Base-by-base conservation (phyloP, 805 yeast genomes). In the Pichia occidentalis region DNA sequence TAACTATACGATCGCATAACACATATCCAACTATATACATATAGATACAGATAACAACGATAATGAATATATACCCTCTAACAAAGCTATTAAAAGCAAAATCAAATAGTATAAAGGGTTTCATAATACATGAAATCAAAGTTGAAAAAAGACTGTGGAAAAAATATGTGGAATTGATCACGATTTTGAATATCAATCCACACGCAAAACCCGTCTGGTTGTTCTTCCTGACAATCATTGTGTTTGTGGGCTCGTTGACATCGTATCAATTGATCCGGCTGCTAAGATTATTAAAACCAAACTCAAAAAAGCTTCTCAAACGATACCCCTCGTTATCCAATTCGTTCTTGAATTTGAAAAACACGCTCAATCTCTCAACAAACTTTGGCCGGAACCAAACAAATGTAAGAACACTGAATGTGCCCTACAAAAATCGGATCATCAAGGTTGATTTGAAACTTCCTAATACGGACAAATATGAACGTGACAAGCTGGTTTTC, bases 401-500 rank as follows among this genome's bases (percentile, higher is more conserved):
- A 4, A 36, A 37, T 20, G 28, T 65, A n/a, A 59, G 79, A 45
- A 64, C 64, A 35, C 65, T 75, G 23, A 61, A 60, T 40, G 68
- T 75, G n/a, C 72, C 74, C 57, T 47, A 71, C 58, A 59, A 73
- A 65, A 39, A 51, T 16, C 25, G 62, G 52, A 47, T 57, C 48
- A 17, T 56, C 6, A 48, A 71, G 27, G 64, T 75, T 17, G 64
- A 65, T 26, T 63, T 75, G 6, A 71, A 75, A 4, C 61, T 64
- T 27, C 40, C 45, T 12, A 68, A 67, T 44, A 48, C 58, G 43
- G 80, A 73, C 51, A 63, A 54, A 45, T 72, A 70, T 47, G 79
- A 76, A 38, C 74, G 75, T 7, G 79, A 75, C 52, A 70, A 70
- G 51, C 67, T 74, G 39, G 51, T 69, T 16, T 73, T 73, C 49